Evolutionary conservation across 116 monocot species (phyloP).

Genomic region (Papilionanthe hybrid): DNA sequence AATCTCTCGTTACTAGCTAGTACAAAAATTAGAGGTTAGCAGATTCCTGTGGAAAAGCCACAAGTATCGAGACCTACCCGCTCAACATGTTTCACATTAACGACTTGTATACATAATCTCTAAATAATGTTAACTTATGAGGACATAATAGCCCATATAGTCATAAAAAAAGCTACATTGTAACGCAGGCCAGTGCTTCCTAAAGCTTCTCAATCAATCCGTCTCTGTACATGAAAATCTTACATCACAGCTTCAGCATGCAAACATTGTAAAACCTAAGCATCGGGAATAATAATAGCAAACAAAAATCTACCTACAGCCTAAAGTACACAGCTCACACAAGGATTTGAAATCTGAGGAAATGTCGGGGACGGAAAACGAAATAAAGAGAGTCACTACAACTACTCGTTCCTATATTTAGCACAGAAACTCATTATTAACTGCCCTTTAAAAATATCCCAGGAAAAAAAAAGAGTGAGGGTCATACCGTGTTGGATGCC

Average conservation of each 20-base stretch:
- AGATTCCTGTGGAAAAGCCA: background rate
- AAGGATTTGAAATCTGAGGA: background rate
- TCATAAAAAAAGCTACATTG: background rate
- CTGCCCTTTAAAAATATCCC: background rate
- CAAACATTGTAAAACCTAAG: background rate
- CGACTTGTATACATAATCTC: background rate
- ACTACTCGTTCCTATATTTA: background rate
- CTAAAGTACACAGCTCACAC: background rate
- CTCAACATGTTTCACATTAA: background rate
- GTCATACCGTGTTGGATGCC: conserved; percentile 53
- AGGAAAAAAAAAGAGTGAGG: background rate
- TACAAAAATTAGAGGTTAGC: background rate
- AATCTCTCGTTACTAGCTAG: background rate
- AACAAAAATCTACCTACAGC: background rate
- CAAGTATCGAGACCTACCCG: background rate
- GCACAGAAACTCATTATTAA: background rate
- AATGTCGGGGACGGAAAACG: background rate
- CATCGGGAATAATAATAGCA: background rate
- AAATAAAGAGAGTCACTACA: background rate
- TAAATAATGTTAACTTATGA: background rate
- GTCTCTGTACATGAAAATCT: background rate
- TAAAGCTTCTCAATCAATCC: background rate
- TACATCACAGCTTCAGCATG: background rate
- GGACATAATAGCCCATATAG: too few species aligned
- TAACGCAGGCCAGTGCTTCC: background rate